Percentiles rank a stretch among this genome's conserved stretches.
These are phyloP conservation scores for Talaromyces sp. DNA, from an alignment of 2,329 filamentous ascomycete species.

Conservation along the genomic window DNA sequence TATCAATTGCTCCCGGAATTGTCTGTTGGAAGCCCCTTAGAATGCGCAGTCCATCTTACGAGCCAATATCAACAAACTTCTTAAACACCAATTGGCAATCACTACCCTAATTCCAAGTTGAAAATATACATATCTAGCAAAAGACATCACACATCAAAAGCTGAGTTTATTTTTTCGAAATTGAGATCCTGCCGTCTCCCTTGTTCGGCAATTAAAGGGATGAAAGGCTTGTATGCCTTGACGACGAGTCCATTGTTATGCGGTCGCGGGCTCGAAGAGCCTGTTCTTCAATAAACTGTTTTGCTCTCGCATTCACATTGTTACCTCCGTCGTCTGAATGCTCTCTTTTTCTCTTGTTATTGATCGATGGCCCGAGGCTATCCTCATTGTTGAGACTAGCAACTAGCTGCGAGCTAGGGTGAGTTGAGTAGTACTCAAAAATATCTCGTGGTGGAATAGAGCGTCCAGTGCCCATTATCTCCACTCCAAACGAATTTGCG, in stretches of 20 bases:
- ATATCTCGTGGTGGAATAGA: background rate
- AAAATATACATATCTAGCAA: background rate
- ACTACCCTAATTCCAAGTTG: background rate
- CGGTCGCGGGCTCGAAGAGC: background rate
- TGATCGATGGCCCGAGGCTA: background rate
- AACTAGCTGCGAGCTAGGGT: background rate
- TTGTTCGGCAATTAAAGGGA: background rate
- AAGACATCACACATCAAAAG: background rate
- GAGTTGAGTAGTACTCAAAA: background rate
- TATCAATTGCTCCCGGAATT: background rate
- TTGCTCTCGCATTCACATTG: background rate
- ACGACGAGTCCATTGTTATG: background rate
- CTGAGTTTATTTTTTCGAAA: background rate
- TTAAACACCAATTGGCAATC: background rate
- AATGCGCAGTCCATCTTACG: background rate
- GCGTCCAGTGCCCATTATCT: background rate
- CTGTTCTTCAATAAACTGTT: background rate
- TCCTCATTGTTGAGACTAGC: background rate
- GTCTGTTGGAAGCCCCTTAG: background rate
- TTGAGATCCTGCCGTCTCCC: background rate
- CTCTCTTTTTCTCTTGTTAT: background rate
- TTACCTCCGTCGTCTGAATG: background rate
- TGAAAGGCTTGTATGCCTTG: background rate
- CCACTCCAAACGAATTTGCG: background rate
- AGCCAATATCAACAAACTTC: background rate